Base-by-base conservation (phyloP, 345 rosid genomes). In the Eucalyptus erythrocorys region DNA sequence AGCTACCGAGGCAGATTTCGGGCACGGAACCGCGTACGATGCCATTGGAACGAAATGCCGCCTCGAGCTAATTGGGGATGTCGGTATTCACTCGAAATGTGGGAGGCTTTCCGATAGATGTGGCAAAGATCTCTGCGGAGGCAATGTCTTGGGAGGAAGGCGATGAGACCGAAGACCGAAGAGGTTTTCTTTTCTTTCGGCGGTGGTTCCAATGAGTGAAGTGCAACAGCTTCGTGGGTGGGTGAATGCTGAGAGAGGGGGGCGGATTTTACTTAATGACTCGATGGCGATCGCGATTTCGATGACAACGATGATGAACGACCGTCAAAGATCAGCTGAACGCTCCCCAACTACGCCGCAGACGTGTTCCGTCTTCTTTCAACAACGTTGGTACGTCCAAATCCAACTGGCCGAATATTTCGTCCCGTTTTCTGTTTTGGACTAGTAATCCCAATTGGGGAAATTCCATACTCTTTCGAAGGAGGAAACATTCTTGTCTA, bases 11-110 rank as follows among this genome's bases (percentile, higher is more conserved):
- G 93, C 91, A 88, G 95, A 91, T 90, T 96, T 97, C 82, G 97
- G 94, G 90, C 93, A 94, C 40, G 99, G 95, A 85, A 93, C 92
- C 1, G 96, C 91, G 81, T 90, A 89, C 49, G 97, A 93, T 32
- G 96, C 95, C 99, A 97, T 97, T 87, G 19, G 71, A 24, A 64
- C 30, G 48, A 40, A 34, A 64, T 81, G 45, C 51, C 61, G 34
- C 19, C 19, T 49, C 34, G 88, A 17, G 88, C 37, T 30, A 64
- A 64, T 6, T 50, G 89, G 79, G 27, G 55, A 64, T 4, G 82
- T 8, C 51, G 37, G 71, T 87, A 37, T 27, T 61, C 50, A 30
- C 82, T 14, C 40, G 88, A 26, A 87, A 76, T 48, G 88, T 34
- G 87, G 53, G 53, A 55, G 42, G 42, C 16, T 50, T 86, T 50